Evolutionary conservation across 352 stramenopile genomes (phyloP).

Genomic region (Globisporangium acanthophoron): DNA sequence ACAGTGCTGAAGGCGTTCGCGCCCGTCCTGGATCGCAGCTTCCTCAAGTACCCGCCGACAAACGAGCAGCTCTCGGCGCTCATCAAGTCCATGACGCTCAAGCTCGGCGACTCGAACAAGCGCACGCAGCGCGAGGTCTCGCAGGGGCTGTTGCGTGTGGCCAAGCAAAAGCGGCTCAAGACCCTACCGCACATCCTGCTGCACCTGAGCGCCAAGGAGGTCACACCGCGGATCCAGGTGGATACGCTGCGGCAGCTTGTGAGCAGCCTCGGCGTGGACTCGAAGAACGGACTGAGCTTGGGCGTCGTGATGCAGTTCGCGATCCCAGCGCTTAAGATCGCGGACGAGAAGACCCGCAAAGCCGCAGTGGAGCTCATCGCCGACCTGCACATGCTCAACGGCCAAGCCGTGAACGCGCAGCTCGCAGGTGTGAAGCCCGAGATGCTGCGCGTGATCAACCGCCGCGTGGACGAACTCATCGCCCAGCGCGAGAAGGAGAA

Average conservation of each 20-base stretch:
- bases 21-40: conserved; percentile 37
- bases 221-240: conserved; percentile 44
- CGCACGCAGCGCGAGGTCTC: conserved; percentile 65
- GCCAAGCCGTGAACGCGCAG: conserved; percentile 29
- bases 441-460: conserved; percentile 69
- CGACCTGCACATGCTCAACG: conserved; percentile 38
- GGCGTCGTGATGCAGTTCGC: conserved; percentile 68
- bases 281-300: conserved; percentile 32
- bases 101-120: conserved; percentile 79
- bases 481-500: conserved; percentile 34
- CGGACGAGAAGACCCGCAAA: conserved; percentile 75
- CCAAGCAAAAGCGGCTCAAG: conserved; percentile 55
- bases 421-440: conserved; percentile 59
- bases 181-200: conserved; percentile 52
- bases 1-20: conserved; percentile 62
- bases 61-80: conserved; percentile 58
- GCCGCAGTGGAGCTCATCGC: conserved; percentile 64
- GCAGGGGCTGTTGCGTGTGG: conserved; percentile 54
- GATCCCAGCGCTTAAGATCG: conserved; percentile 60
- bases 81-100: conserved; percentile 41
- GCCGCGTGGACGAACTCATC: conserved; percentile 67
- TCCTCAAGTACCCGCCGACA: conserved; percentile 32
- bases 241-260: conserved; percentile 54
- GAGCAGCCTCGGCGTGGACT: conserved; percentile 40
- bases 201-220: conserved; percentile 55